These are phyloP conservation scores for Aspergillus viridinutans DNA, from an alignment of 2,329 filamentous ascomycete genomes.

Conservation along the genomic window DNA sequence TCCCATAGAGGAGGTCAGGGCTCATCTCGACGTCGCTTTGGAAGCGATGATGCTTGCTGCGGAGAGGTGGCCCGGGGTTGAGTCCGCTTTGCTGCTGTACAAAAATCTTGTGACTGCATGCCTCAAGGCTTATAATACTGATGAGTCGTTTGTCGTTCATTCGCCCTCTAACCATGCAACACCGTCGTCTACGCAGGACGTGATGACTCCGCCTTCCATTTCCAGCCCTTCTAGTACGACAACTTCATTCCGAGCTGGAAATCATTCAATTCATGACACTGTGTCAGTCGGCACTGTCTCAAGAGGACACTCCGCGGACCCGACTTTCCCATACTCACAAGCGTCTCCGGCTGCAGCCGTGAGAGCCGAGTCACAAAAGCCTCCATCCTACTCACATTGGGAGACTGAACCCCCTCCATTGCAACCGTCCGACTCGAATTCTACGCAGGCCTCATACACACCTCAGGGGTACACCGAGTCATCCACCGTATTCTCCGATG, in stretches of 20 bases:
- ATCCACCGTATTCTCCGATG: constrained; percentile 19
- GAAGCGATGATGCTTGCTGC: constrained; percentile 76
- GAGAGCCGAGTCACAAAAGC: constrained; percentile 17
- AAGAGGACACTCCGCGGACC: constrained; percentile 32
- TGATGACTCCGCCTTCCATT: constrained; percentile 36
- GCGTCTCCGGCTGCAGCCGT: constrained; percentile 18
- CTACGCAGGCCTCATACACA: constrained; percentile 17
- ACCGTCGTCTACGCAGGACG: constrained; percentile 36
- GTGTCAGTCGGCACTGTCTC: constrained; percentile 30
- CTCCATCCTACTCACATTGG: constrained; percentile 16
- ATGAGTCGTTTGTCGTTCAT: constrained; percentile 49
- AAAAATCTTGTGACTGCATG: constrained; percentile 80
- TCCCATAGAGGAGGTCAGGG: constrained; percentile 68
- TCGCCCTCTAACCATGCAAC: constrained; percentile 44
- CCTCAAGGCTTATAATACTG: constrained; percentile 76
- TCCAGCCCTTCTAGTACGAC: constrained; percentile 40
- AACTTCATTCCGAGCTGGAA: constrained; percentile 28
- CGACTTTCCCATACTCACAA: constrained; percentile 21
- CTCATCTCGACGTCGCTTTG: constrained; percentile 68
- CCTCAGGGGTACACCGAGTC: constrained; percentile 18
- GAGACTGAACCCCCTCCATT: constrained; percentile 11
- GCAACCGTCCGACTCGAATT: constrained; percentile 6
- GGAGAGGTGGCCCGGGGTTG: constrained; percentile 86
- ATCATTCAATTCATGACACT: constrained; percentile 25
- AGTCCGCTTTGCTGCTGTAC: constrained; percentile 79